Evolutionary conservation across 176 grass and related monocot genomes (phyloP).

Genomic region (Avena insularis): DNA sequence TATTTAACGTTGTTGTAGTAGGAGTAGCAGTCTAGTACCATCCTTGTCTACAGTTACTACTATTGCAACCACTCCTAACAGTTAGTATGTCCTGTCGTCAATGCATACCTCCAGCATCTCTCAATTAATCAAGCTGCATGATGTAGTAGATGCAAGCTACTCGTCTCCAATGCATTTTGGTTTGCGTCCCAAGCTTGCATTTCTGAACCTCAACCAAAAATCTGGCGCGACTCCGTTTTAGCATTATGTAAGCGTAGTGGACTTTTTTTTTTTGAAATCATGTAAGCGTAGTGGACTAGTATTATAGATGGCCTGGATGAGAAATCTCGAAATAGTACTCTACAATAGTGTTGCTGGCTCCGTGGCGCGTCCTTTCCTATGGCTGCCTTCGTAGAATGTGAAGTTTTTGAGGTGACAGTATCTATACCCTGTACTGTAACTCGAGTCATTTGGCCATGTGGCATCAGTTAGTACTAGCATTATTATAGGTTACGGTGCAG

Average conservation of each 20-base stretch:
- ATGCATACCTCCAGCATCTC: background rate
- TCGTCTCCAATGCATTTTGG: slow-evolving; percentile 14
- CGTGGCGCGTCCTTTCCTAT: background rate
- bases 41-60: background rate
- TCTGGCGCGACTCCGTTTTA: background rate
- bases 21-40: background rate
- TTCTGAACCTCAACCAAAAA: slow-evolving; percentile 6
- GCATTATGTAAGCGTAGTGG: background rate
- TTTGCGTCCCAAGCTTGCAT: background rate
- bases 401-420: background rate
- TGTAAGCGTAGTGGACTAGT: no score
- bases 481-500: background rate
- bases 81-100: background rate
- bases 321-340: no score
- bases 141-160: background rate
- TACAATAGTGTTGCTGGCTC: no score
- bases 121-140: background rate
- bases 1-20: background rate
- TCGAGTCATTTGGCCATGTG: slow-evolving; percentile 31
- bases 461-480: background rate
- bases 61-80: background rate
- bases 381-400: background rate
- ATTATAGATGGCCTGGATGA: no score
- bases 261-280: no score
- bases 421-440: background rate